These are phyloP conservation scores for Crepidotus variabilis DNA, from an alignment of 768 basidiomycete species.

Conservation along the genomic window DNA sequence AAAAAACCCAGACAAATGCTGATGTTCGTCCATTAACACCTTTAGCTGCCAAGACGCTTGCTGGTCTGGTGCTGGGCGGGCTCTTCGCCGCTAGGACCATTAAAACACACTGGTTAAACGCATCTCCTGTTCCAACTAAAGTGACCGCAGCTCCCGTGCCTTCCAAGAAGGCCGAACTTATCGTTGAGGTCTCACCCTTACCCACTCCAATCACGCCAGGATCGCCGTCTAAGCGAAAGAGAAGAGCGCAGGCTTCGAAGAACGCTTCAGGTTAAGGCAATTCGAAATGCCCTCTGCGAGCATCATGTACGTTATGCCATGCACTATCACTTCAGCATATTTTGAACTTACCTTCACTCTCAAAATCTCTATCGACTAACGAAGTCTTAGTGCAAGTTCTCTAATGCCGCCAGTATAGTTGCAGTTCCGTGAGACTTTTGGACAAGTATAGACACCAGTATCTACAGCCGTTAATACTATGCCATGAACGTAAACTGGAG, in stretches of 20 bases:
- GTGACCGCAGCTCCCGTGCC: neutral
- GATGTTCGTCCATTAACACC: constrained; percentile 19
- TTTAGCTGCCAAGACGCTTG: constrained; percentile 29
- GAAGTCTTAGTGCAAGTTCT: too few relatives aligned
- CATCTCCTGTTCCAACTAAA: neutral
- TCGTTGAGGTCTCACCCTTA: neutral
- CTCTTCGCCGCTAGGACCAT: constrained; percentile 33
- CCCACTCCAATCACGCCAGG: neutral
- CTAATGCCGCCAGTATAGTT: neutral
- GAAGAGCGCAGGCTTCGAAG: neutral
- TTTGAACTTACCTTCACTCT: too few relatives aligned
- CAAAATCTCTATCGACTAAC: too few relatives aligned
- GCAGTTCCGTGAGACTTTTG: too few relatives aligned
- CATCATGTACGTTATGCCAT: neutral
- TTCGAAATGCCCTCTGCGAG: neutral
- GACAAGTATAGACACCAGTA: too few relatives aligned
- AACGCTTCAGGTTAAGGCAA: neutral
- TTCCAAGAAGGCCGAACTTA: neutral
- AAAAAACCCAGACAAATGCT: constrained; percentile 18
- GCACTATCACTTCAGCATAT: too few relatives aligned
- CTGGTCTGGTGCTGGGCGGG: constrained; percentile 25
- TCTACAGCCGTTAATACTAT: constrained; percentile 6
- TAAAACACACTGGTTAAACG: constrained; percentile 22
- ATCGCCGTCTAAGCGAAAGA: neutral
- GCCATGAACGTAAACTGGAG: constrained; percentile 48